Conservation (phyloP, 192 early-diverging fungal species). For the Dispira parvispora region DNA sequence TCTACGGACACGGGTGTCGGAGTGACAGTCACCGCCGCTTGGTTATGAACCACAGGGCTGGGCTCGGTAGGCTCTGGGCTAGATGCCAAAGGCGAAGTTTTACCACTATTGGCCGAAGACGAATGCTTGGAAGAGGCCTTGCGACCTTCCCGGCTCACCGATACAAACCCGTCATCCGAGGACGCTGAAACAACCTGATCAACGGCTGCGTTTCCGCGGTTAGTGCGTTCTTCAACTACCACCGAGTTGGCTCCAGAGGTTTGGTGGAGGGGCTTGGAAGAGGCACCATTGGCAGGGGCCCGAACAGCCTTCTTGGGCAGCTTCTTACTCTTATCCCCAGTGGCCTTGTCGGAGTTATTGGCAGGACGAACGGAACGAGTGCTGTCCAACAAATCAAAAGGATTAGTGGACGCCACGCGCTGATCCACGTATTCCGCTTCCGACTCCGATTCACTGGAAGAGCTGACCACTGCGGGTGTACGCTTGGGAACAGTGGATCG, state of each 20-base stretch:
- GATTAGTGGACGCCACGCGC: conserved; percentile 7
- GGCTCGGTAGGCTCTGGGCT: not conserved
- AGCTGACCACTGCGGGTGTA: not conserved
- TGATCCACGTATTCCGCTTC: not conserved
- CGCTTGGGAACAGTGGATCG: not conserved
- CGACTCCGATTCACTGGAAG: not conserved
- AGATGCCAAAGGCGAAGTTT: not conserved
- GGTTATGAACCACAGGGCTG: not conserved
- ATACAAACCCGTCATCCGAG: not conserved
- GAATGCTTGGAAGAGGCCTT: not conserved
- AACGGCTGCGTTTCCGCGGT: not conserved
- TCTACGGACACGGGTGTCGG: not conserved
- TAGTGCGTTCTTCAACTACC: not conserved
- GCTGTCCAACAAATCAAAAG: conserved; percentile 10
- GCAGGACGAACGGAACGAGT: not conserved
- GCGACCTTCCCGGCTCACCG: not conserved
- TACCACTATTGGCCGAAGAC: not conserved
- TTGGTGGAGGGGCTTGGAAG: not conserved
- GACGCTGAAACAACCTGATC: not conserved
- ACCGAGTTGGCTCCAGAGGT: not conserved
- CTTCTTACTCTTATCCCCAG: no score
- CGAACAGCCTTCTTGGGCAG: not conserved
- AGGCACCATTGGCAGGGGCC: not conserved
- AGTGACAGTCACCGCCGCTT: not conserved
- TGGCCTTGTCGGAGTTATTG: not conserved